Conservation (phyloP, 352 stramenopile genomes). For the Pythium dissimile region DNA sequence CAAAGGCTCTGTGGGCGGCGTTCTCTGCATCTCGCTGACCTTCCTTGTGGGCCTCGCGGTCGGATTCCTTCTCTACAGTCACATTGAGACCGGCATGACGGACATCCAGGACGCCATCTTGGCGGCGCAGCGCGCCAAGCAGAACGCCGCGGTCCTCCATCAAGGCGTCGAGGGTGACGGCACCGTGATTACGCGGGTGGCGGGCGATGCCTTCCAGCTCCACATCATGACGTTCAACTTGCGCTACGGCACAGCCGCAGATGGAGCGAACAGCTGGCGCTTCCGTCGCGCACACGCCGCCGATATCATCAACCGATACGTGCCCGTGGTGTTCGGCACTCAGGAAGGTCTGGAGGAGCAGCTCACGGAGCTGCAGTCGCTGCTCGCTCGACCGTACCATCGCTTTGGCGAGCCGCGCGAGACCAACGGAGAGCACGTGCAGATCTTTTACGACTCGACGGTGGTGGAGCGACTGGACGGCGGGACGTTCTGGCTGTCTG, state of each 20-base stretch:
- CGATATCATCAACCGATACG: slow-evolving; percentile 36
- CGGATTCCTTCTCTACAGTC: slow-evolving; percentile 1
- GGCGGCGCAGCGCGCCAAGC: background rate
- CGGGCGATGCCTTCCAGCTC: slow-evolving; percentile 20
- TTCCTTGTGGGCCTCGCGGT: slow-evolving; percentile 1
- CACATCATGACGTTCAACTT: slow-evolving; percentile 41
- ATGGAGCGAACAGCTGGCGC: slow-evolving; percentile 29
- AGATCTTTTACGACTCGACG: slow-evolving; percentile 40
- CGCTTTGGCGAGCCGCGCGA: slow-evolving; percentile 30
- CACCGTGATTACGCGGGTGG: slow-evolving; percentile 5
- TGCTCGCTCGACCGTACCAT: slow-evolving; percentile 26
- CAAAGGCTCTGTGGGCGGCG: background rate
- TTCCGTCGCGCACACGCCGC: slow-evolving; percentile 32
- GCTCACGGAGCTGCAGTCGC: slow-evolving; percentile 25
- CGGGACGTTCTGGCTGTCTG: slow-evolving; percentile 36
- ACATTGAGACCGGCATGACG: slow-evolving; percentile 7
- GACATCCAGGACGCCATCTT: slow-evolving; percentile 3
- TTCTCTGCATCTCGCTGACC: background rate
- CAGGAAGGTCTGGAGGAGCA: slow-evolving; percentile 34
- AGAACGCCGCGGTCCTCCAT: background rate
- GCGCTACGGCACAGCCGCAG: slow-evolving; percentile 25
- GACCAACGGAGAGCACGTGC: slow-evolving; percentile 26
- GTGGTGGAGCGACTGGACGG: slow-evolving; percentile 29
- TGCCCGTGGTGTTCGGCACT: slow-evolving; percentile 26
- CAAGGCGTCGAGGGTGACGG: background rate